Base-by-base conservation (phyloP, 2,329 filamentous ascomycete genomes). In the Scopulariopsis brevicaulis region DNA sequence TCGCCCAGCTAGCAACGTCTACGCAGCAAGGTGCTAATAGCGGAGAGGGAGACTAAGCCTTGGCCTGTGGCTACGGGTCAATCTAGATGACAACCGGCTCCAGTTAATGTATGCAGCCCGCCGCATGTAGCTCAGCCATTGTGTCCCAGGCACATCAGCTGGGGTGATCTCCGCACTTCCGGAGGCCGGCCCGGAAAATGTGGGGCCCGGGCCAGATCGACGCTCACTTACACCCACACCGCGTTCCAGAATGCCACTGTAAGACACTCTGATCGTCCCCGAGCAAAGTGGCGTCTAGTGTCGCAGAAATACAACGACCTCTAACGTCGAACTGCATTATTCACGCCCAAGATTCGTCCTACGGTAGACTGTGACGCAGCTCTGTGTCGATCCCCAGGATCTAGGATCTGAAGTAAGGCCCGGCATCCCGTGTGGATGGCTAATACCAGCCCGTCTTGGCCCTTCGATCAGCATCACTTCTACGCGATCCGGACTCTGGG, bases 361-460 rank as follows among this genome's bases (percentile, higher is more conserved):
- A 15, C 40, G n/a, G n/a, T 46, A n/a, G 6, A n/a, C 14, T 2
- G 40, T 43, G 14, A 46, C 18, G 40, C 18, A 15, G 40, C 18
- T n/a, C 10, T 7, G 15, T n/a, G 7, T 18, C 40, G 5, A 46
- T 32, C 28, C 8, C 28, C 28, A 32, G 28, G 8, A n/a, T 43
- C 37, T 14, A 18, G 37, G 5, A 12, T 12, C 37, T 40, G 37
- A 3, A 7, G 40, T 18, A 46, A 32, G 40, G 40, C 40, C 40
- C 40, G 40, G 3, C 15, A n/a, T 18, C 40, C 48, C 54, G 48
- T 55, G n/a, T 55, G 24, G 40, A 48, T 40, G 54, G 54, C 25
- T 53, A 57, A 57, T 57, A 35, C 46, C 48, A 57, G 32, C 55
- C 55, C 55, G 55, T 53, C 55, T 57, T 57, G 55, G 55, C 55